Evolutionary conservation across 2,329 filamentous ascomycete genomes (phyloP), one percentile per base, ranked within the genome.

Genomic region (Fusarium domesticum): DNA sequence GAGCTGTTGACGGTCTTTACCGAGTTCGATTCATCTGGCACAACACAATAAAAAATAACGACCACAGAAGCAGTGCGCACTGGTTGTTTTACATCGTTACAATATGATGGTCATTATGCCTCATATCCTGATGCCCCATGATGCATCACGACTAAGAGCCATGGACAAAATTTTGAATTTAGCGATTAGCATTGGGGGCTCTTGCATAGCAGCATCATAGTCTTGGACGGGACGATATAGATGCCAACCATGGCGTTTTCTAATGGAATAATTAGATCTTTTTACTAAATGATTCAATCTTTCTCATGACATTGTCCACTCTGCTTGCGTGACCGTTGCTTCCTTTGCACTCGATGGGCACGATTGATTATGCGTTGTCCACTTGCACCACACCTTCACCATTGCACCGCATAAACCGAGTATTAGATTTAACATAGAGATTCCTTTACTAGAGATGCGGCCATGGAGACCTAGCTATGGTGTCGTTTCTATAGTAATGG

Each of bases 41-140:
- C 32, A 30, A 34, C 23, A 39, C 34, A 40, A 40, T 39, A 32
- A 47, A 54, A 28, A 10, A 11, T 28, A 37, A 39, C 47, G 50
- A 49, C 50, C 54, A 50, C 53, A 54, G 53, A 59, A 56, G 54
- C 53, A 58, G 50, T 52, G 50, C 51, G 54, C 50, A 52, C 50
- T 35, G 47, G 54, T 43, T 56, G 50, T 45, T 47, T 48, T 44
- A 42, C 40, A 50, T 44, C 37, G 38, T 38, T 33, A 8, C 31
- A 28, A 8, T 40, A 32, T 39, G 47, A 46, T 30, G 32, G 47
- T 38, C 15, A 37, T 35, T 31, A 39, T 39, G 36, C 34, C 16
- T 34, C 19, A 23, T 32, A 23, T 19, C 10, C 32, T 36, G 42
- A 44, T 20, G 48, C 49, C 46, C 43, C 46, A 56, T 55, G 41